phyloP scores from a whole-genome alignment of 306 rosid species.

The Cucurbita moschata region DNA sequence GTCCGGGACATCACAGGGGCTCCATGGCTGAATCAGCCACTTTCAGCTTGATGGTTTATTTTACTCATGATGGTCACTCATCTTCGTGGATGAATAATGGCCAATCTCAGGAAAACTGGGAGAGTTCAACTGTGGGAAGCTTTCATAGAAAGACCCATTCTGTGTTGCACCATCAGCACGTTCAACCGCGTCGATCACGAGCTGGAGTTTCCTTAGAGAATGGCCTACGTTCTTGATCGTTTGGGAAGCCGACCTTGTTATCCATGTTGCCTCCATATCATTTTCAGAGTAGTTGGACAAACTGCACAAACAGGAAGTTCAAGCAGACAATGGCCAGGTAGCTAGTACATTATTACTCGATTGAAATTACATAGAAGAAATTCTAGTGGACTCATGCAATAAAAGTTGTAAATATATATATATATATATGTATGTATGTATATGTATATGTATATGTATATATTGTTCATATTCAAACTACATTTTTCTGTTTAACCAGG shows the following conservation, averaged over 20 bases:
- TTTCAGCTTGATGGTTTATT: constrained; percentile 7
- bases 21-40: constrained; percentile 14
- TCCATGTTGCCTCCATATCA: constrained; percentile 67
- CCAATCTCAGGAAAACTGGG: constrained; percentile 9
- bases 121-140: constrained; percentile 42
- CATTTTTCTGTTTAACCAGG: background rate
- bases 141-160: constrained; percentile 36
- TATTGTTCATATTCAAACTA: background rate
- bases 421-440: too few species aligned
- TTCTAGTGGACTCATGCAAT: background rate
- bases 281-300: constrained; percentile 56
- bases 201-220: constrained; percentile 50
- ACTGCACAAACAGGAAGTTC: constrained; percentile 20
- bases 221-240: constrained; percentile 59
- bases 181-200: constrained; percentile 48
- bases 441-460: too few species aligned
- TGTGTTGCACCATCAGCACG: constrained; percentile 55
- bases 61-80: constrained; percentile 10
- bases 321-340: background rate
- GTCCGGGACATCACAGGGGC: constrained; percentile 19
- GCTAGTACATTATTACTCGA: background rate
- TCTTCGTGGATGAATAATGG: constrained; percentile 3
- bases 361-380: background rate
- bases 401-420: background rate
- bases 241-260: constrained; percentile 52